Percentiles rank a stretch among this genome's conserved stretches.
Conservation (phyloP, 2,329 filamentous ascomycete genomes). For the Talaromyces sp. region DNA sequence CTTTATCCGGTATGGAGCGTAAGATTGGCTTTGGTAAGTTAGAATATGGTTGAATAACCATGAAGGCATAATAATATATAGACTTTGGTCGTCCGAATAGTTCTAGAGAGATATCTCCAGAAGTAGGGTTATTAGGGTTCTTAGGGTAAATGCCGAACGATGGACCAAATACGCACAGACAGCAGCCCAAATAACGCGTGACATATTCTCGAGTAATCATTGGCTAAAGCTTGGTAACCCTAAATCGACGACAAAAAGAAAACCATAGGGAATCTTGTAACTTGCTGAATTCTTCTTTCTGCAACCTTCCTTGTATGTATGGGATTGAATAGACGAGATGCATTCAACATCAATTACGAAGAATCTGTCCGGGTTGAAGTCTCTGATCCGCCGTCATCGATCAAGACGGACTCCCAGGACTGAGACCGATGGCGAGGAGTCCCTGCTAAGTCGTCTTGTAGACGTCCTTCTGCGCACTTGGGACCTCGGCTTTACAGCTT, state of each 20-base stretch:
- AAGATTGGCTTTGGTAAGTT: too few species aligned
- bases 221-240: background rate
- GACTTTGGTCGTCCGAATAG: background rate
- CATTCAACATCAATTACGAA: background rate
- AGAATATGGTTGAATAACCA: too few species aligned
- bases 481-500: conserved; percentile 64
- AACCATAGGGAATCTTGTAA: background rate
- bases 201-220: background rate
- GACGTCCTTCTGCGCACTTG: conserved; percentile 49
- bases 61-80: too few species aligned
- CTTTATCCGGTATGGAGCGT: too few species aligned
- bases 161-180: background rate
- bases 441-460: conserved; percentile 17
- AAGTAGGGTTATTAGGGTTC: background rate
- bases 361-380: background rate
- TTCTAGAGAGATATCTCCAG: background rate
- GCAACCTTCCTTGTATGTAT: too few species aligned
- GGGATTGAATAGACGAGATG: background rate
- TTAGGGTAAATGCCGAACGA: background rate
- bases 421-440: background rate
- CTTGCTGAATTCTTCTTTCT: background rate
- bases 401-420: background rate
- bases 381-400: background rate
- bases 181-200: background rate
- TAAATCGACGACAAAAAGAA: background rate